Conservation (phyloP, 2,329 filamentous ascomycete species). For the Lachnellula willkommii region DNA sequence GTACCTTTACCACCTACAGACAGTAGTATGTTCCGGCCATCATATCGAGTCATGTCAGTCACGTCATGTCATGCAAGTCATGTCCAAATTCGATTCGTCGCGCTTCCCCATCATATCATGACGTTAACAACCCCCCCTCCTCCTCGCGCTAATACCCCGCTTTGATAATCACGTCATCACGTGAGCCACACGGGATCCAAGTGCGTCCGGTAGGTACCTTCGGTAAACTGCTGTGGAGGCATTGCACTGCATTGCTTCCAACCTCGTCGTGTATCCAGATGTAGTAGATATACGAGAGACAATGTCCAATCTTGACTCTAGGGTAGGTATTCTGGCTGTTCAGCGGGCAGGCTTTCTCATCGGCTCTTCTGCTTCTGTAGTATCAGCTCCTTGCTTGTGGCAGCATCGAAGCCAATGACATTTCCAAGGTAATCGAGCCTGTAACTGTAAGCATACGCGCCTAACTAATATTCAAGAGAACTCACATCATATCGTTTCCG, state of each 20-base stretch:
- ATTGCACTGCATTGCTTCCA: not conserved
- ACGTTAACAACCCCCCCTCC: not conserved
- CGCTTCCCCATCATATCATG: not conserved
- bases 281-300: not conserved
- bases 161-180: not conserved
- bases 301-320: not conserved
- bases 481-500: conserved; percentile 72
- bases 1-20: not conserved
- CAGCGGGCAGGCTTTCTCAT: conserved; percentile 7
- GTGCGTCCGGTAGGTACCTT: too few species aligned
- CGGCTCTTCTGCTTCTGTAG: conserved; percentile 14
- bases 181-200: not conserved
- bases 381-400: conserved; percentile 24
- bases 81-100: not conserved
- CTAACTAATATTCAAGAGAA: not conserved
- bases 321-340: too few species aligned
- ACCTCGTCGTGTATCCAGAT: not conserved
- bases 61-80: not conserved
- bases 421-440: conserved; percentile 62
- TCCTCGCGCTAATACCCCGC: not conserved
- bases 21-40: not conserved
- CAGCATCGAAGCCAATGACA: conserved; percentile 45
- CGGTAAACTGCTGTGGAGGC: not conserved
- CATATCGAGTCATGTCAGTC: not conserved
- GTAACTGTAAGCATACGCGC: conserved; percentile 7